phyloP scores from a whole-genome alignment of 352 stramenopile species.

The Elongisporangium undulatum region DNA sequence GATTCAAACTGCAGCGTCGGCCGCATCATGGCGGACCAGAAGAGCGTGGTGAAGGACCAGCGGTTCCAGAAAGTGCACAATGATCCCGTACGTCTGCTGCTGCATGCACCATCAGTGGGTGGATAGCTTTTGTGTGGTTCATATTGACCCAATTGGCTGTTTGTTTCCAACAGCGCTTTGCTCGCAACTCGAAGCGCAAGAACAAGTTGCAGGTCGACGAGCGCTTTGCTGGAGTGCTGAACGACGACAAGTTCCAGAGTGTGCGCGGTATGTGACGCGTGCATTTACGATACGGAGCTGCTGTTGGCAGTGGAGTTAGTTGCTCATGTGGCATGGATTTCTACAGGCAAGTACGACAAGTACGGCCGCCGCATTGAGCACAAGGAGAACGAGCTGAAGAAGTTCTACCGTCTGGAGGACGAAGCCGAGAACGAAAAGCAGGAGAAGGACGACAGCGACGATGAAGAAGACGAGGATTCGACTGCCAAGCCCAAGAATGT shows the following conservation, averaged over 20 bases:
- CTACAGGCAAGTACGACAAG: conserved; percentile 78
- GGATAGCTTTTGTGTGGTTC: neutral
- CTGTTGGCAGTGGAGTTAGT: neutral
- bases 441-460: conserved; percentile 11
- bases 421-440: conserved; percentile 33
- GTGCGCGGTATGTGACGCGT: conserved; percentile 33
- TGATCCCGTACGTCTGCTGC: conserved; percentile 47
- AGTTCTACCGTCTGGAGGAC: conserved; percentile 77
- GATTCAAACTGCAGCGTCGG: conserved; percentile 1
- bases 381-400: conserved; percentile 70
- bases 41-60: conserved; percentile 47
- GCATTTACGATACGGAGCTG: neutral
- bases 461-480: conserved; percentile 24
- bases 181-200: conserved; percentile 70
- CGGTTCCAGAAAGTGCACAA: conserved; percentile 87
- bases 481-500: conserved; percentile 18
- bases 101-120: neutral
- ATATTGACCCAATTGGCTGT: conserved; percentile 2
- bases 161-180: conserved; percentile 43
- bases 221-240: conserved; percentile 65
- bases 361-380: conserved; percentile 81
- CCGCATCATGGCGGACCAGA: conserved; percentile 30
- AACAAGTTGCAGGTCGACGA: conserved; percentile 82
- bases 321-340: neutral
- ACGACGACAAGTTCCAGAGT: conserved; percentile 78